Evolutionary conservation across 2,329 filamentous ascomycete species (phyloP).

Genomic region (Aspergillus uvarum): DNA sequence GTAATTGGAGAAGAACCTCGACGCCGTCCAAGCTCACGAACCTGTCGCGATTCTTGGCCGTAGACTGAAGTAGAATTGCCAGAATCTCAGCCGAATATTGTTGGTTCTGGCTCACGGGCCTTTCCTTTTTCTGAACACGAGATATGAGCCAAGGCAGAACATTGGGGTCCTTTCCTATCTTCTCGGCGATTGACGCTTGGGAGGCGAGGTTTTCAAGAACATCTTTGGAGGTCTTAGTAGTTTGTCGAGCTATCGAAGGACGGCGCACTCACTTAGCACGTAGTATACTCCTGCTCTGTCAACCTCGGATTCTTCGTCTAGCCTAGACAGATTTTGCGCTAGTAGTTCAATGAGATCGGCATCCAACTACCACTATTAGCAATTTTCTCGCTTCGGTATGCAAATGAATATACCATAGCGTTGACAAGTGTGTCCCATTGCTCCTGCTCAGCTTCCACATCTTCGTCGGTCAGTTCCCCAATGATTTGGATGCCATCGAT

Average conservation of each 20-base stretch:
- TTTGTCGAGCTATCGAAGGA: too few species aligned
- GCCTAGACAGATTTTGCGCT: slow-evolving; percentile 64
- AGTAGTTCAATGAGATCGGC: slow-evolving; percentile 45
- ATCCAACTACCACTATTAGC: slow-evolving; percentile 37
- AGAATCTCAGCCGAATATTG: slow-evolving; percentile 92
- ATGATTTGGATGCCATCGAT: slow-evolving; percentile 89
- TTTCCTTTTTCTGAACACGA: slow-evolving; percentile 69
- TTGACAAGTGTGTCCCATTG: slow-evolving; percentile 77
- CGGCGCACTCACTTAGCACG: slow-evolving; percentile 55
- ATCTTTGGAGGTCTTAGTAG: slow-evolving; percentile 34
- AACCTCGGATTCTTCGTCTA: slow-evolving; percentile 70
- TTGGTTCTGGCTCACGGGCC: slow-evolving; percentile 78
- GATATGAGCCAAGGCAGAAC: slow-evolving; percentile 75
- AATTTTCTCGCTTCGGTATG: neutral
- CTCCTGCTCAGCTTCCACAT: slow-evolving; percentile 74
- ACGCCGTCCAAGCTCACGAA: slow-evolving; percentile 69
- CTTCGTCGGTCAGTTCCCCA: slow-evolving; percentile 88
- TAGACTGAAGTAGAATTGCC: slow-evolving; percentile 81
- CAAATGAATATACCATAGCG: slow-evolving; percentile 49
- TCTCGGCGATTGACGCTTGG: slow-evolving; percentile 65
- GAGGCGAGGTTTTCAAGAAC: slow-evolving; percentile 86
- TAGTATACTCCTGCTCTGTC: slow-evolving; percentile 87
- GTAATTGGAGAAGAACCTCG: slow-evolving; percentile 76
- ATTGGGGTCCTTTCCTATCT: slow-evolving; percentile 66
- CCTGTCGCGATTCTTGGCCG: slow-evolving; percentile 61